phyloP scores from a whole-genome alignment of 306 rosid genomes.

The Vigna radiata region DNA sequence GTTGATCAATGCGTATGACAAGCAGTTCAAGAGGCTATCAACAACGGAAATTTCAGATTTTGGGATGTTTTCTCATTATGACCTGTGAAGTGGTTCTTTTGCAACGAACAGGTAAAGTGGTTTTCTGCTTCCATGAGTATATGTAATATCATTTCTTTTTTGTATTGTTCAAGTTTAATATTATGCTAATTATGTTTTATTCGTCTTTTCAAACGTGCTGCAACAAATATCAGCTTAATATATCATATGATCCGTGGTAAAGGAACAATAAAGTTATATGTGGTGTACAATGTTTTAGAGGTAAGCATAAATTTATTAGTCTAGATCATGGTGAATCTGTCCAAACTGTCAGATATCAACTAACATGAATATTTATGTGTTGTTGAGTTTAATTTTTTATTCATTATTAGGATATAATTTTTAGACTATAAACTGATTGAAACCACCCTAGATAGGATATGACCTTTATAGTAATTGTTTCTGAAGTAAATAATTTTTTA shows the following conservation, averaged over 20 bases:
- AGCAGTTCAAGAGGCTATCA: conserved; percentile 93
- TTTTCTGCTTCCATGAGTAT: conserved; percentile 33
- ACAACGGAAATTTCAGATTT: conserved; percentile 87
- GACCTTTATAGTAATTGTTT: neutral
- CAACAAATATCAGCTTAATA: conserved; percentile 93
- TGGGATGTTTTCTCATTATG: conserved; percentile 87
- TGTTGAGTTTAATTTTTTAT: neutral
- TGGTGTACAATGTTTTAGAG: conserved; percentile 96
- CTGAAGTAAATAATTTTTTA: neutral
- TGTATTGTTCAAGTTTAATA: conserved; percentile 21
- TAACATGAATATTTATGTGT: neutral
- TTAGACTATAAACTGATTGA: neutral
- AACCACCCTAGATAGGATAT: neutral
- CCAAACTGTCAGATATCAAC: conserved; percentile 37
- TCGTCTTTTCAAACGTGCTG: conserved; percentile 32
- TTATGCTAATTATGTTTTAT: conserved; percentile 39
- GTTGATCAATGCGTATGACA: conserved; percentile 70
- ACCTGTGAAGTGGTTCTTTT: conserved; percentile 83
- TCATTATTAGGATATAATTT: neutral
- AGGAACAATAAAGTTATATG: conserved; percentile 93
- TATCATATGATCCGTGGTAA: conserved; percentile 99
- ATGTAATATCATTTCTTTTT: conserved; percentile 18
- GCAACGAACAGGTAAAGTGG: conserved; percentile 74
- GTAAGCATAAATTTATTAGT: conserved; percentile 55
- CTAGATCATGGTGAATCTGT: conserved; percentile 20